Percentiles rank a stretch among this genome's conserved stretches.
These are phyloP conservation scores for Circinella minor DNA, from an alignment of 371 early-diverging fungal species.

Conservation along the genomic window DNA sequence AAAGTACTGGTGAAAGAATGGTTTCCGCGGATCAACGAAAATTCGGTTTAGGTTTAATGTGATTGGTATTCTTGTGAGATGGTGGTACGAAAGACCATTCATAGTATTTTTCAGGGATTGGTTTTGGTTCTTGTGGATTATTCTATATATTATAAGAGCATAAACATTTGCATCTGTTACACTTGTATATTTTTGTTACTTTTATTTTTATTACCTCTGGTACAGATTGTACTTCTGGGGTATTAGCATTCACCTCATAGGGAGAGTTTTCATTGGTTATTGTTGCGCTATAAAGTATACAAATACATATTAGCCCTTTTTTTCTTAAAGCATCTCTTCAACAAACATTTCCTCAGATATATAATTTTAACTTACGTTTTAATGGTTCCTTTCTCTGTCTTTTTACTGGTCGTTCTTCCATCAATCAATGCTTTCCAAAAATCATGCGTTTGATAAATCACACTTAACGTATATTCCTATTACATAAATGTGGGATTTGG, in stretches of 20 bases:
- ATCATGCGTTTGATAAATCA: slow-evolving; percentile 5
- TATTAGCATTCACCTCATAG: slow-evolving; percentile 1
- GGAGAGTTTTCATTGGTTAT: slow-evolving; percentile 3
- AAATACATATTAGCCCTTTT: not conserved
- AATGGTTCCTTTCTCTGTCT: not conserved
- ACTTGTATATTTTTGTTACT: not conserved
- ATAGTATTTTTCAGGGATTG: not conserved
- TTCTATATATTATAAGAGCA: not conserved
- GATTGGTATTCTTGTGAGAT: not conserved
- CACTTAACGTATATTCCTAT: not conserved
- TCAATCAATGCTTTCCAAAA: slow-evolving; percentile 13
- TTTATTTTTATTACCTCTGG: slow-evolving; percentile 9
- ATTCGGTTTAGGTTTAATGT: not conserved
- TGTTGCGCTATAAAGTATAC: not conserved
- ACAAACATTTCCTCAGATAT: not conserved
- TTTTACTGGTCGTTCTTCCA: slow-evolving; percentile 1
- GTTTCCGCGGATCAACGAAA: not conserved
- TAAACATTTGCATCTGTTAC: not conserved
- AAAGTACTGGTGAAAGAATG: not conserved
- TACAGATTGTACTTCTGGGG: not conserved
- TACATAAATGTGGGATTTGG: not conserved
- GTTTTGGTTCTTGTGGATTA: not conserved
- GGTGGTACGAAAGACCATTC: not conserved
- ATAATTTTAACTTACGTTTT: slow-evolving; percentile 4
- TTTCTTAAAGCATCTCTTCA: not conserved